Evolutionary conservation across 768 basidiomycete species (phyloP).

Genomic region (Lyophyllum atratum): DNA sequence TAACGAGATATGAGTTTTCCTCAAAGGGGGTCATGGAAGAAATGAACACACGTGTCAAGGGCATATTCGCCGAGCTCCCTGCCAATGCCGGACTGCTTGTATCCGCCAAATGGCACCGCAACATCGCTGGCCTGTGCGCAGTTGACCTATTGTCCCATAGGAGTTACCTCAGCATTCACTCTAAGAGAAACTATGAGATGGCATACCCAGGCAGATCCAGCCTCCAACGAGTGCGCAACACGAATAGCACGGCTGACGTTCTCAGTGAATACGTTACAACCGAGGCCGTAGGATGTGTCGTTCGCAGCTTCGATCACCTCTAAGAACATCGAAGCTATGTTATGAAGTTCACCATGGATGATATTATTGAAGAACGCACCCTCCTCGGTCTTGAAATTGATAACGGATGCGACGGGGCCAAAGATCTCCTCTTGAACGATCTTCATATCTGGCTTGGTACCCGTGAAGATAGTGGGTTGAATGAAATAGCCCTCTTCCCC

Average conservation of each 20-base stretch:
- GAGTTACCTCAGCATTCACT: not conserved
- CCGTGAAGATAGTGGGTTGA: constrained; percentile 68
- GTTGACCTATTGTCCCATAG: constrained; percentile 18
- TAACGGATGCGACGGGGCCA: constrained; percentile 72
- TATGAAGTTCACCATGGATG: no score
- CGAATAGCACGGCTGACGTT: constrained; percentile 23
- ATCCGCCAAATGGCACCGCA: constrained; percentile 27
- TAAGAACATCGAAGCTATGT: no score
- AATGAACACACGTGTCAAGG: constrained; percentile 21
- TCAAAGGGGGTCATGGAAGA: not conserved
- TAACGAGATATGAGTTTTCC: not conserved
- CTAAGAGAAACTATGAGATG: not conserved
- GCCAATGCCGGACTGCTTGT: constrained; percentile 28
- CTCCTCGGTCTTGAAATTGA: constrained; percentile 67
- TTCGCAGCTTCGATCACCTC: constrained; percentile 26
- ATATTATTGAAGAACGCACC: constrained; percentile 35
- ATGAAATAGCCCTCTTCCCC: constrained; percentile 72
- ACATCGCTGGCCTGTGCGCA: constrained; percentile 15
- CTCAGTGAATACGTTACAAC: constrained; percentile 21
- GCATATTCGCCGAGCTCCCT: constrained; percentile 29
- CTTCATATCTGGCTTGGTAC: constrained; percentile 63
- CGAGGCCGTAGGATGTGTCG: constrained; percentile 20
- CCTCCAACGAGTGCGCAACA: constrained; percentile 25
- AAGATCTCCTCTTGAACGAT: constrained; percentile 75
- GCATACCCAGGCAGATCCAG: constrained; percentile 21